Evolutionary conservation across 768 basidiomycete species (phyloP).

Genomic region (Leccinellum rugosiceps): DNA sequence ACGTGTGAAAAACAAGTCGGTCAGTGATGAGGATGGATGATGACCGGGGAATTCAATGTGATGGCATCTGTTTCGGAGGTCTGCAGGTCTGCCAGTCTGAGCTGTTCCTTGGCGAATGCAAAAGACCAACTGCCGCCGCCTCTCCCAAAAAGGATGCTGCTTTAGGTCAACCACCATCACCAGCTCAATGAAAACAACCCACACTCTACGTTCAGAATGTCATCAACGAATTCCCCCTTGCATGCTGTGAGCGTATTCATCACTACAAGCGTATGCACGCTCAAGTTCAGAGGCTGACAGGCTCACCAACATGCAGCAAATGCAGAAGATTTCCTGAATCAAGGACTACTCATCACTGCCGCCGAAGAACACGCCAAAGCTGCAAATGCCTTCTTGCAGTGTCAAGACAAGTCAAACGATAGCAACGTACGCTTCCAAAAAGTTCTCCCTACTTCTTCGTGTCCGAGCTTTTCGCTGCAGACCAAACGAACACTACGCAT

Average conservation of each 20-base stretch:
- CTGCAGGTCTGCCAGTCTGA: too few relatives aligned
- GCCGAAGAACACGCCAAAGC: conserved; percentile 74
- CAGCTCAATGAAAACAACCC: conserved; percentile 5
- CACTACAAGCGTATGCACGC: not conserved
- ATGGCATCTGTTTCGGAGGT: too few relatives aligned
- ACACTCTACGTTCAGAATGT: conserved; percentile 18
- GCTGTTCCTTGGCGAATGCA: too few relatives aligned
- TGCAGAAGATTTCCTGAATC: conserved; percentile 66
- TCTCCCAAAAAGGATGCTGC: conserved; percentile 9
- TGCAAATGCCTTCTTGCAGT: conserved; percentile 69
- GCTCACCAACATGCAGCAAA: conserved; percentile 81
- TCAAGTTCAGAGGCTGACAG: conserved; percentile 36
- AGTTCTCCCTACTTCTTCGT: not conserved
- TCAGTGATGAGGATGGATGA: too few relatives aligned
- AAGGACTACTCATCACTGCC: conserved; percentile 69
- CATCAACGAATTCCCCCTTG: conserved; percentile 46
- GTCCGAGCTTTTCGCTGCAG: conserved; percentile 35
- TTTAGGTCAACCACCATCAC: not conserved
- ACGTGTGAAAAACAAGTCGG: too few relatives aligned
- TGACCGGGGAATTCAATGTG: too few relatives aligned
- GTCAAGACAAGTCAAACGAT: conserved; percentile 70
- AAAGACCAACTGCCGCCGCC: not conserved
- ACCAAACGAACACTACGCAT: conserved; percentile 75
- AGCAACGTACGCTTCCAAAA: conserved; percentile 52
- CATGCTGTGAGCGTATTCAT: conserved; percentile 39